A percentile compares a stretch with the other conserved stretches of the same genome.
phyloP scores from a whole-genome alignment of 306 rosid genomes.

The Trichosanthes truncata region DNA sequence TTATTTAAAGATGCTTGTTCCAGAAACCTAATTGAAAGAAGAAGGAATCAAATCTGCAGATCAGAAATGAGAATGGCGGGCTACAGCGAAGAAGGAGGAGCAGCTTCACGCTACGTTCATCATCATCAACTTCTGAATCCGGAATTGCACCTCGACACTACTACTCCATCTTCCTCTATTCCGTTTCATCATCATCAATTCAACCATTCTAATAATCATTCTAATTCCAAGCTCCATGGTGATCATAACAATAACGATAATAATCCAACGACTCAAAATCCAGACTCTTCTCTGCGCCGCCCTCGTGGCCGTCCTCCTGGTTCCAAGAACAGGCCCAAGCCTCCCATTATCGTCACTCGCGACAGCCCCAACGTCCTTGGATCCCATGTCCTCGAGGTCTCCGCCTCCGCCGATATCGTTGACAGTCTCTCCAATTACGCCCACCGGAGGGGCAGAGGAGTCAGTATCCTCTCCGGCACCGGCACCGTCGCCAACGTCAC shows the following conservation, averaged over 20 bases:
- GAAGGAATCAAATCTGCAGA: too few relatives aligned
- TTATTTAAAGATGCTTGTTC: too few relatives aligned
- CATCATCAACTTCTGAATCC: constrained; percentile 14
- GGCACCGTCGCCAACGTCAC: constrained; percentile 32
- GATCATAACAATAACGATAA: too few relatives aligned
- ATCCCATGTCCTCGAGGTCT: constrained; percentile 32
- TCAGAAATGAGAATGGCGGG: constrained; percentile 23
- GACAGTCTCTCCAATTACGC: constrained; percentile 33
- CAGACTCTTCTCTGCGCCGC: constrained; percentile 17
- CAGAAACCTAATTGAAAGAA: too few relatives aligned
- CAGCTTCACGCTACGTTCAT: constrained; percentile 9
- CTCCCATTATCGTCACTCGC: constrained; percentile 26
- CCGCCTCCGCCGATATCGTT: constrained; percentile 24
- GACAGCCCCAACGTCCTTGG: constrained; percentile 39
- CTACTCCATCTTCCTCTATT: not conserved
- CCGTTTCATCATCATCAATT: not conserved
- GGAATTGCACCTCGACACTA: constrained; percentile 14
- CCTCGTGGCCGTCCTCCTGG: constrained; percentile 40
- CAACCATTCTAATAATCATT: not conserved
- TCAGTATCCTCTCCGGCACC: constrained; percentile 27
- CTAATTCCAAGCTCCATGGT: not conserved
- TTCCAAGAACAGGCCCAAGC: constrained; percentile 35
- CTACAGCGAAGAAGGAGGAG: constrained; percentile 13
- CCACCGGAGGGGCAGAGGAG: constrained; percentile 30
- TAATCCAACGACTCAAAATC: not conserved